Conservation (phyloP, 2,329 filamentous ascomycete species). For the Aspergillus candidus region DNA sequence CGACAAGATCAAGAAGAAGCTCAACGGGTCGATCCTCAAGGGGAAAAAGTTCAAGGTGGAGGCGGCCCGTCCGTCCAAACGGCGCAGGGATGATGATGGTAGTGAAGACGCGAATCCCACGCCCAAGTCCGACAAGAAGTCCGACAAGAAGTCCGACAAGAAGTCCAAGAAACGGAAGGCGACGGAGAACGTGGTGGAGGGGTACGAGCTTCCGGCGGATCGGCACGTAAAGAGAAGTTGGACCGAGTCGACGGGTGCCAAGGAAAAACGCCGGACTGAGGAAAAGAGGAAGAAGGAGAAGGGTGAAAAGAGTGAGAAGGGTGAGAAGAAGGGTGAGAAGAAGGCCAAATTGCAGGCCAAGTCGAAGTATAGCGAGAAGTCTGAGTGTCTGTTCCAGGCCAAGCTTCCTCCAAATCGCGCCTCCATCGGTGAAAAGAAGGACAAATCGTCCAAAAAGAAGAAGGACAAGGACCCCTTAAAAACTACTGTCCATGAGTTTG, state of each 20-base stretch:
- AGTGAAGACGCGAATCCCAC: conserved; percentile 25
- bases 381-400: conserved; percentile 81
- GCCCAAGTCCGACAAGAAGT: conserved; percentile 23
- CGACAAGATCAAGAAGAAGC: conserved; percentile 83
- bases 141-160: conserved; percentile 34
- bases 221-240: conserved; percentile 84
- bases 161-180: conserved; percentile 47
- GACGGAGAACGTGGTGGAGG: conserved; percentile 53
- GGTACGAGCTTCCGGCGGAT: conserved; percentile 64
- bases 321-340: conserved; percentile 52
- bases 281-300: conserved; percentile 47
- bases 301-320: conserved; percentile 53
- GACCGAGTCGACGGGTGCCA: conserved; percentile 59
- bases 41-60: conserved; percentile 82
- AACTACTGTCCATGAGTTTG: conserved; percentile 79
- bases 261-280: conserved; percentile 40
- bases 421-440: conserved; percentile 25
- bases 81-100: conserved; percentile 33
- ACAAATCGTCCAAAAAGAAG: conserved; percentile 54
- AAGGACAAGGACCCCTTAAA: conserved; percentile 56
- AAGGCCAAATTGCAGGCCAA: conserved; percentile 53
- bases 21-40: conserved; percentile 79
- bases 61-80: conserved; percentile 64
- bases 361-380: conserved; percentile 73
- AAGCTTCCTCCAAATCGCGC: conserved; percentile 58